phyloP scores from a whole-genome alignment of 2,329 filamentous ascomycete species.

The Ceratocystis alfenasii region DNA sequence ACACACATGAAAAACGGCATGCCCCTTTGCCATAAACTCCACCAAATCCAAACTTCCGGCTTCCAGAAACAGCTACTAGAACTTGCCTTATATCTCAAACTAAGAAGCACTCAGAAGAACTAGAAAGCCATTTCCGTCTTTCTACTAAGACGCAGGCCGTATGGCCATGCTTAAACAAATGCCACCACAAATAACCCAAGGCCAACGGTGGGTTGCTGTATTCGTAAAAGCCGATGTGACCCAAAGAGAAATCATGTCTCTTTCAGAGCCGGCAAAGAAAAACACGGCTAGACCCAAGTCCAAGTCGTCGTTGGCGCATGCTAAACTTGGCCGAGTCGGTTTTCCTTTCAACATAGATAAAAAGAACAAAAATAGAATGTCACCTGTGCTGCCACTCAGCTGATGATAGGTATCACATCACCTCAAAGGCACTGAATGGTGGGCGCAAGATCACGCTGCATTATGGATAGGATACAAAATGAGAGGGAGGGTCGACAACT shows the following conservation, averaged over 20 bases:
- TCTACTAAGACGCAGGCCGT: no score
- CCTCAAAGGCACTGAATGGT: background rate
- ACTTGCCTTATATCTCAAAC: no score
- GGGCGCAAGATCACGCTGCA: background rate
- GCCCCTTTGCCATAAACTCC: no score
- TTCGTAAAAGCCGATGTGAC: background rate
- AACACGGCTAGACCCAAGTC: background rate
- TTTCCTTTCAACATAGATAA: background rate
- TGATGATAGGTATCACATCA: background rate
- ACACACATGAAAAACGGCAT: background rate
- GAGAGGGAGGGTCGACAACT: background rate
- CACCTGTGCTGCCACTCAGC: background rate
- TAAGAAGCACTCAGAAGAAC: no score
- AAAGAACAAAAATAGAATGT: background rate
- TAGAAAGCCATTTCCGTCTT: no score
- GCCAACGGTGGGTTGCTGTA: background rate
- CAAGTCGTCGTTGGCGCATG: background rate
- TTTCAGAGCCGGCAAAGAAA: background rate
- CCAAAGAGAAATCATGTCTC: slow-evolving; percentile 4
- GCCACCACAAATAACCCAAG: background rate
- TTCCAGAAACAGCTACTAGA: no score
- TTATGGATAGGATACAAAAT: background rate
- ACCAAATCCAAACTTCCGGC: no score
- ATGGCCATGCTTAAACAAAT: no score
- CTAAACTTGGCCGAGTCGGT: background rate